Base-by-base conservation (phyloP, 1,139 yeast species). In the Taphrina sp. region DNA sequence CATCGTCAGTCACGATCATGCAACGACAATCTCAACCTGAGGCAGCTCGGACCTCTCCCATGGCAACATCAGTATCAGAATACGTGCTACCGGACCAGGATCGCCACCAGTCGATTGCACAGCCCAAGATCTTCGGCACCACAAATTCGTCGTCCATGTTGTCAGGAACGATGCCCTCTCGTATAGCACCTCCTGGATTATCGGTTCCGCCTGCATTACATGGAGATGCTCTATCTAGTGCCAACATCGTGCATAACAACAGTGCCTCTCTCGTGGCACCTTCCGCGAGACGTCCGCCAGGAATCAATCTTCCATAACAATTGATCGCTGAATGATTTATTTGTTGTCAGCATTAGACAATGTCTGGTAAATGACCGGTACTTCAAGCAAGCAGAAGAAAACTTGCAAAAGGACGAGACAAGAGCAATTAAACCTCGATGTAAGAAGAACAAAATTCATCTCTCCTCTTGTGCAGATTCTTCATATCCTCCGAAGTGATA, bases 131-230 rank as follows among this genome's bases (percentile, higher is more conserved):
- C 14, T 17, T 14, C 23, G 14, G 31, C 22, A 14, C 22, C 45
- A 26, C 35, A 12, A 16, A 23, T 5, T 5, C 45, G 22, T 7
- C 29, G 24, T 29, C 10, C 2, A n/a, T 41, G 45, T 16, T 14
- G 10, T 34, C 4, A n/a, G 12, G 31, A 1, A 33, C 45, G 20
- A 41, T 41, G 34, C 20, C 17, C 16, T 41, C 45, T 17, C 5
- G 45, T 26, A 34, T 41, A 23, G 45, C 45, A n/a, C 45, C 45
- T 26, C 45, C 45, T 2, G 45, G 45, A 10, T 23, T 41, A 10
- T 26, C 45, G 4, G 22, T 29, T 12, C 43, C 43, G 8, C 3
- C 24, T 4, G 23, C 17, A 8, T 5, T n/a, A 12, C 8, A 14
- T 12, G 31, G 28, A 7, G 14, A 41, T 8, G 20, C 22, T 4